A percentile compares a stretch with the other conserved stretches of the same genome.
Conservation (phyloP, 192 early-diverging fungal genomes). For the Mortierella claussenii region DNA sequence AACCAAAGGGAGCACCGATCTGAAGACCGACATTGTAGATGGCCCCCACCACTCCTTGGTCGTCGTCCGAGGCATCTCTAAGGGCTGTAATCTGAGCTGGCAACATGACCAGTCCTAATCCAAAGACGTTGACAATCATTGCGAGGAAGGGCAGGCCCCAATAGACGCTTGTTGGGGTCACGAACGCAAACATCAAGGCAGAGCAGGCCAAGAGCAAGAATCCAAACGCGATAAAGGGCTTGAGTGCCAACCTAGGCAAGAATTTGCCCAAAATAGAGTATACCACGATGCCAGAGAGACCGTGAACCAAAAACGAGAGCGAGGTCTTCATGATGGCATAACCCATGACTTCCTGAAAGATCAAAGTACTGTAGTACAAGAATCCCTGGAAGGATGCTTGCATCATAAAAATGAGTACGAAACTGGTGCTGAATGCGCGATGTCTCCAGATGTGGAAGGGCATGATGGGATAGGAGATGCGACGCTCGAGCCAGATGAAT, state of each 20-base stretch:
- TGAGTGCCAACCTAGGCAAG: slow-evolving; percentile 37
- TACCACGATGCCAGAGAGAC: slow-evolving; percentile 49
- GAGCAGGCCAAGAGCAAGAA: slow-evolving; percentile 24
- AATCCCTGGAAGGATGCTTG: slow-evolving; percentile 56
- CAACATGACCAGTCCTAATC: slow-evolving; percentile 41
- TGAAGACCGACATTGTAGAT: slow-evolving; percentile 54
- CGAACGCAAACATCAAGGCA: slow-evolving; percentile 38
- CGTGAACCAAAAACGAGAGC: slow-evolving; percentile 56
- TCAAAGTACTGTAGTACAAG: slow-evolving; percentile 58
- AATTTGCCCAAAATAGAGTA: slow-evolving; percentile 51
- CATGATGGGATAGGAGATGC: slow-evolving; percentile 55
- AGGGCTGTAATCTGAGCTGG: slow-evolving; percentile 49
- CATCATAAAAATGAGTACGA: slow-evolving; percentile 42
- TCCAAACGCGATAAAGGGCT: slow-evolving; percentile 30
- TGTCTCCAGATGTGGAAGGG: slow-evolving; percentile 58
- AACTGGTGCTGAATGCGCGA: slow-evolving; percentile 56
- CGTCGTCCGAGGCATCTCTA: slow-evolving; percentile 42
- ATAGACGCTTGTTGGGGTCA: slow-evolving; percentile 22
- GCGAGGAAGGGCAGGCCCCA: slow-evolving; percentile 41
- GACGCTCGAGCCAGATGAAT: slow-evolving; percentile 53
- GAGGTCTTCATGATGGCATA: slow-evolving; percentile 56
- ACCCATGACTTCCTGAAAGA: slow-evolving; percentile 58
- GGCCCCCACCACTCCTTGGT: slow-evolving; percentile 50
- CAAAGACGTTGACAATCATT: slow-evolving; percentile 38
- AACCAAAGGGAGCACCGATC: slow-evolving; percentile 52